These are phyloP conservation scores for Parietichytrium sp. DNA, from an alignment of 108 stramenopile genomes.

Conservation along the genomic window DNA sequence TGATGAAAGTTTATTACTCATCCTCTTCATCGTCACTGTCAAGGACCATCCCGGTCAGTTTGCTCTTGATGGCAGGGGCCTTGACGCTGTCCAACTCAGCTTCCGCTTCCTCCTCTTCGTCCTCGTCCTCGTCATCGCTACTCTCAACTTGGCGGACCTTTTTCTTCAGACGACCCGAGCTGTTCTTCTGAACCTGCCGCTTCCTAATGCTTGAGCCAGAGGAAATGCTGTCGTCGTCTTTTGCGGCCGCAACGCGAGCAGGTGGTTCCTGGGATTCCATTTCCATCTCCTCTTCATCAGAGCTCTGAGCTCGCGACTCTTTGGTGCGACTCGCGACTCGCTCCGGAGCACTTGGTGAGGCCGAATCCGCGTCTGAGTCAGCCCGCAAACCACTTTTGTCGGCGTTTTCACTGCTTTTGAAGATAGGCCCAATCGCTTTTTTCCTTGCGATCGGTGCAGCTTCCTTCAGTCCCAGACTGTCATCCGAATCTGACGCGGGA, in stretches of 20 bases:
- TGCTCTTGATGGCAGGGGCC: too few relatives aligned
- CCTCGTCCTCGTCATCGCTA: background rate
- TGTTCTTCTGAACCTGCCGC: background rate
- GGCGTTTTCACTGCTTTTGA: too few relatives aligned
- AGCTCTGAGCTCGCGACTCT: background rate
- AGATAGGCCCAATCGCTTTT: too few relatives aligned
- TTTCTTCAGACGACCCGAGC: background rate
- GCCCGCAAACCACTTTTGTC: too few relatives aligned
- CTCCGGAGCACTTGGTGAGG: too few relatives aligned
- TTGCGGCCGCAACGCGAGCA: background rate
- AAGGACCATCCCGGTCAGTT: too few relatives aligned
- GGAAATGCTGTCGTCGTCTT: background rate
- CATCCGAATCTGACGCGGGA: background rate
- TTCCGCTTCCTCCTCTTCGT: background rate
- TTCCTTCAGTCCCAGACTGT: background rate
- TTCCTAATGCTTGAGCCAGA: too few relatives aligned
- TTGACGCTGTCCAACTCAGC: background rate
- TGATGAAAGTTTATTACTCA: background rate
- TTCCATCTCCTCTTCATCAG: background rate
- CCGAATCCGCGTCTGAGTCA: too few relatives aligned
- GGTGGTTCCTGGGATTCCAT: background rate
- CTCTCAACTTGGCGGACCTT: background rate
- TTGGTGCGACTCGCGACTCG: too few relatives aligned
- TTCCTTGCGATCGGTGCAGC: background rate
- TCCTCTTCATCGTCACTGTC: conserved; percentile 8